These are phyloP conservation scores for Candida qinlingensis DNA, from an alignment of 805 yeast genomes.

Conservation along the genomic window DNA sequence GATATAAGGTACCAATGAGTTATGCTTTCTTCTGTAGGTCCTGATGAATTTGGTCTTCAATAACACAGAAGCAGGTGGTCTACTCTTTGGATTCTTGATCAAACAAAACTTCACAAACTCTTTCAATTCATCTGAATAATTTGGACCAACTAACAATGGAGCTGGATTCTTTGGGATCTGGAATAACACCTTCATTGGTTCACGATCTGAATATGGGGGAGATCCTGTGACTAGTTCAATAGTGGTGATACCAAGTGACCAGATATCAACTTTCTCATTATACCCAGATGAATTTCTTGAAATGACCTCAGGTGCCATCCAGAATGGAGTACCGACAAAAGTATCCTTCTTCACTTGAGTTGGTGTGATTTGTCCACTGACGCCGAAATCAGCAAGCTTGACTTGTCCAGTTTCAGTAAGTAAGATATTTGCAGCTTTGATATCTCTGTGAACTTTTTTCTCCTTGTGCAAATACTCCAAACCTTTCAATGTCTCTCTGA, in stretches of 20 bases:
- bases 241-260: conserved; percentile 93
- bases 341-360: conserved; percentile 60
- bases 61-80: conserved; percentile 60
- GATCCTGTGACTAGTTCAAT: conserved; percentile 78
- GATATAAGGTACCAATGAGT: conserved; percentile 31
- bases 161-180: conserved; percentile 63
- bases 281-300: conserved; percentile 50
- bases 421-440: conserved; percentile 84
- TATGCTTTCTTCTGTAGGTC: conserved; percentile 25
- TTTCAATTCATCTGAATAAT: conserved; percentile 38
- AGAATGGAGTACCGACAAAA: conserved; percentile 91
- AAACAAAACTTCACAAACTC: conserved; percentile 63
- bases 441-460: conserved; percentile 80
- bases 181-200: conserved; percentile 73
- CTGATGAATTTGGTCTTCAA: conserved; percentile 50
- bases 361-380: conserved; percentile 72
- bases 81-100: conserved; percentile 52
- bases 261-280: conserved; percentile 83
- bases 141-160: conserved; percentile 46
- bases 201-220: conserved; percentile 72
- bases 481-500: conserved; percentile 63
- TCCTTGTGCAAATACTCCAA: conserved; percentile 71
- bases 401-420: conserved; percentile 64
- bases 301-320: conserved; percentile 99
- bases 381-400: conserved; percentile 92